These are phyloP conservation scores for Boletus pseudo-olivaceus DNA, from an alignment of 768 basidiomycete species.

Conservation along the genomic window DNA sequence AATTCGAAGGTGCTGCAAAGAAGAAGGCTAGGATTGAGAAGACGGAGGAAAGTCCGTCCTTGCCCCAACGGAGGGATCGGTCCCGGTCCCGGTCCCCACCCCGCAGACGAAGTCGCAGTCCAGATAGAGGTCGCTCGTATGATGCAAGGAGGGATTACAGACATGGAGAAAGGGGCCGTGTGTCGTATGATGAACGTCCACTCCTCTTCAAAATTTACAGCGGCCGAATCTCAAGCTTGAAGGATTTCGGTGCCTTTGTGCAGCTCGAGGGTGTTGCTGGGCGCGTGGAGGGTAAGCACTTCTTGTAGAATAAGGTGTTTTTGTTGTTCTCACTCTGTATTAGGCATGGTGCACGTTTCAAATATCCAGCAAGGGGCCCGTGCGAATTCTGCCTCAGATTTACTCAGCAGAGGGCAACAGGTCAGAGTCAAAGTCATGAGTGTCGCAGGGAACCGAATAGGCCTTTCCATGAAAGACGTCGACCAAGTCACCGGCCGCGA, in stretches of 20 bases:
- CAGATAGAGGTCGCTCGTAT: constrained; percentile 52
- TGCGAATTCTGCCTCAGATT: constrained; percentile 82
- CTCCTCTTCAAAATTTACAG: constrained; percentile 93
- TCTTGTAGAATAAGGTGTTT: neutral
- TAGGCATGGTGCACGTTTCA: constrained; percentile 98
- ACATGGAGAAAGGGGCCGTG: constrained; percentile 36
- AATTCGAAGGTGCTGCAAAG: constrained; percentile 65
- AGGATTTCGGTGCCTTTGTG: constrained; percentile 97
- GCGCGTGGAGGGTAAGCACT: constrained; percentile 78
- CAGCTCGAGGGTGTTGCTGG: constrained; percentile 83
- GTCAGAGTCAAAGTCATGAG: constrained; percentile 99
- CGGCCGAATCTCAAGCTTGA: constrained; percentile 79
- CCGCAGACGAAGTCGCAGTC: constrained; percentile 55
- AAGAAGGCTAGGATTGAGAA: constrained; percentile 46
- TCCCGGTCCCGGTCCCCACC: constrained; percentile 46
- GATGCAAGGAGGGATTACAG: constrained; percentile 40
- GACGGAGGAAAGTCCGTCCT: constrained; percentile 46
- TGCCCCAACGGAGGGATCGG: constrained; percentile 56
- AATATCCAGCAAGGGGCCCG: constrained; percentile 83
- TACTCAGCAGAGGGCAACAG: constrained; percentile 76
- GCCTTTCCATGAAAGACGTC: constrained; percentile 97
- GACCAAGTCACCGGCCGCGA: constrained; percentile 90
- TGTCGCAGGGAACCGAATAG: constrained; percentile 72
- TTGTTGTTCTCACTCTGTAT: constrained; percentile 4
- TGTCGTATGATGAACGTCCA: constrained; percentile 69